Evolutionary conservation across 768 basidiomycete species (phyloP).

Genomic region (Leccinellum luteum): DNA sequence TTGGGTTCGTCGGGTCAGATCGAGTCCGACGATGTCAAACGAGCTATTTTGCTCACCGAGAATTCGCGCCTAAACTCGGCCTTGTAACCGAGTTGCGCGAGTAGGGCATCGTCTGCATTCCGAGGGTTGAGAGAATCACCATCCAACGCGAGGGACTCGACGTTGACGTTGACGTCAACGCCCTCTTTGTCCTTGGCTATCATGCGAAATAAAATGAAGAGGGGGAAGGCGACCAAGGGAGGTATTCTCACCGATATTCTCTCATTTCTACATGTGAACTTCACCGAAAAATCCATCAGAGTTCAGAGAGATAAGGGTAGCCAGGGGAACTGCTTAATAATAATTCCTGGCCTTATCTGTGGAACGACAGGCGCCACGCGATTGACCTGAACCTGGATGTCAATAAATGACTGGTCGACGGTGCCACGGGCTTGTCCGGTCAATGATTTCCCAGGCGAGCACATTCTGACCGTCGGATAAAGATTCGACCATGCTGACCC

Average conservation of each 20-base stretch:
- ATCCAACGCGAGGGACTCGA: slow-evolving; percentile 10
- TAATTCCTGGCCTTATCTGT: neutral
- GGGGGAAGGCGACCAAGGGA: neutral
- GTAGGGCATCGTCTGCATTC: slow-evolving; percentile 52
- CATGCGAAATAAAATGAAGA: neutral
- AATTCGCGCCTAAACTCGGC: slow-evolving; percentile 74
- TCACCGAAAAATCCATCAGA: neutral
- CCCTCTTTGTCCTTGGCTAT: slow-evolving; percentile 25
- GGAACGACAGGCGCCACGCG: neutral
- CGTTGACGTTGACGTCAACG: neutral
- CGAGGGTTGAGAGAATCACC: slow-evolving; percentile 19
- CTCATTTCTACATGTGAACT: neutral
- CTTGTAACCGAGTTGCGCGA: slow-evolving; percentile 69
- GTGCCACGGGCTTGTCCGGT: too few relatives aligned
- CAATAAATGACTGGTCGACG: too few relatives aligned
- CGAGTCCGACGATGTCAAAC: neutral
- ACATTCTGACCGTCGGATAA: neutral
- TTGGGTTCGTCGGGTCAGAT: slow-evolving; percentile 1
- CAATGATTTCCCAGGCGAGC: too few relatives aligned
- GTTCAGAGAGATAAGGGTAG: neutral
- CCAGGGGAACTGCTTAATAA: neutral
- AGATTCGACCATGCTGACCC: neutral
- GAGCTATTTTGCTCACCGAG: slow-evolving; percentile 43
- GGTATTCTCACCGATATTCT: neutral
- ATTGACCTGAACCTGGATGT: neutral